These are phyloP conservation scores for Areca catechu DNA, from an alignment of 176 grass and related monocot species.

Conservation along the genomic window DNA sequence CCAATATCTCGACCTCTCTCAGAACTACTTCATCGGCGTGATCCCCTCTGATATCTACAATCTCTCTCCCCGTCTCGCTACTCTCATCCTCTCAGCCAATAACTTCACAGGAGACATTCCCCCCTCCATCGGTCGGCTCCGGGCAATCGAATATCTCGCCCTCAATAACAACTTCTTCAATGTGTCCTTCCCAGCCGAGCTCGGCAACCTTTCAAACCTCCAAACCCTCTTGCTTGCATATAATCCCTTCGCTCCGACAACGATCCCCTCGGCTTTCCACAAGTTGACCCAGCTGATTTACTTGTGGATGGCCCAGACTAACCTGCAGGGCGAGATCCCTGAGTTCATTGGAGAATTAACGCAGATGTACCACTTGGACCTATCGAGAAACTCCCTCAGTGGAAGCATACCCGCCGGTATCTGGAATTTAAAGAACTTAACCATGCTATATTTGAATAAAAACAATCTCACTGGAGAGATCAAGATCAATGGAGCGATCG, in stretches of 20 bases:
- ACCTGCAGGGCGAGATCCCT: conserved; percentile 34
- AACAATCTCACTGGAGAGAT: conserved; percentile 36
- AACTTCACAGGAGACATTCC: conserved; percentile 38
- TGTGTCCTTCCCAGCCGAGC: conserved; percentile 27
- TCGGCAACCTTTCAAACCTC: conserved; percentile 43
- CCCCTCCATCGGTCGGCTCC: conserved; percentile 20
- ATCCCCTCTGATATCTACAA: conserved; percentile 38
- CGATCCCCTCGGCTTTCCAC: conserved; percentile 43
- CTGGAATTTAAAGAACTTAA: conserved; percentile 43
- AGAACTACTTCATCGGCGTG: conserved; percentile 34
- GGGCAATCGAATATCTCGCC: conserved; percentile 10
- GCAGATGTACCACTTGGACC: conserved; percentile 19
- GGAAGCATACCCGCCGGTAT: conserved; percentile 47
- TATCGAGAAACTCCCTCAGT: conserved; percentile 17
- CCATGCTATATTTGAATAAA: neutral
- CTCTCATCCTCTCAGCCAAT: conserved; percentile 26
- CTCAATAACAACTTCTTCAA: conserved; percentile 29
- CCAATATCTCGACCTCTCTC: conserved; percentile 30
- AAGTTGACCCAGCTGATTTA: conserved; percentile 19
- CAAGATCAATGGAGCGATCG: conserved; percentile 15
- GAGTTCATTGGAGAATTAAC: conserved; percentile 18
- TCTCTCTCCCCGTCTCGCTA: conserved; percentile 22
- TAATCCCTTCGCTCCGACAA: conserved; percentile 19
- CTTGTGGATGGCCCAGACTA: neutral
- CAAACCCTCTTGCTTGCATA: neutral